Evolutionary conservation across 2,329 filamentous ascomycete genomes (phyloP), one percentile per base, ranked within the genome.

Genomic region (Simplicillium sp.): DNA sequence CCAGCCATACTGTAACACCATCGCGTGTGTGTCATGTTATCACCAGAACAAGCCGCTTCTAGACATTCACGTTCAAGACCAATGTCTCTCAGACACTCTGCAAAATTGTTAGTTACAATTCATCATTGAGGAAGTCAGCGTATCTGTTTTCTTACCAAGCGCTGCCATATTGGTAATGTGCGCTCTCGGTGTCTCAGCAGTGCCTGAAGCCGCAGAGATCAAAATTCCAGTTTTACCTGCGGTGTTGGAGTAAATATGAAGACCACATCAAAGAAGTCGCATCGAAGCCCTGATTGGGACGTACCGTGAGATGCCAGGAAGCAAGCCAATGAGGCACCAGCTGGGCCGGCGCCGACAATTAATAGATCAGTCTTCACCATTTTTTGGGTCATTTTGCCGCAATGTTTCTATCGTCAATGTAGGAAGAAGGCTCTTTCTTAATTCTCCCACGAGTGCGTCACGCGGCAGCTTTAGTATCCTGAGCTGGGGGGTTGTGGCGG

Each of bases 91-190:
- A 75, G 57, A 49, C 70, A 74, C 48, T 75, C 77, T 61, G 29
- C n/a, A 17, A 17, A 36, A 3, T 37, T 12, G 28, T 36, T 14
- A 38, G n/a, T 11, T n/a, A n/a, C n/a, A 31, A 31, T 31, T 31
- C n/a, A 29, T n/a, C n/a, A n/a, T n/a, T n/a, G n/a, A n/a, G n/a
- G n/a, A n/a, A n/a, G n/a, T n/a, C n/a, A n/a, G n/a, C n/a, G n/a
- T n/a, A n/a, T n/a, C n/a, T n/a, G n/a, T n/a, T n/a, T n/a, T n/a
- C n/a, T 29, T 51, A 66, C 64, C 62, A 14, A 74, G 52, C 0
- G 72, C 72, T 0, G 73, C 73, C 54, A 71, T 71, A 51, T 79
- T 81, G 36, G 71, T 77, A 41, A 79, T 75, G 50, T 80, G 76
- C 1, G 75, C 76, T 20, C 77, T 60, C 1, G 77, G 77, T 2